Evolutionary conservation across 208 protist species (phyloP), one percentile per base, ranked within the genome.

Genomic region (Leishmania mexicana): DNA sequence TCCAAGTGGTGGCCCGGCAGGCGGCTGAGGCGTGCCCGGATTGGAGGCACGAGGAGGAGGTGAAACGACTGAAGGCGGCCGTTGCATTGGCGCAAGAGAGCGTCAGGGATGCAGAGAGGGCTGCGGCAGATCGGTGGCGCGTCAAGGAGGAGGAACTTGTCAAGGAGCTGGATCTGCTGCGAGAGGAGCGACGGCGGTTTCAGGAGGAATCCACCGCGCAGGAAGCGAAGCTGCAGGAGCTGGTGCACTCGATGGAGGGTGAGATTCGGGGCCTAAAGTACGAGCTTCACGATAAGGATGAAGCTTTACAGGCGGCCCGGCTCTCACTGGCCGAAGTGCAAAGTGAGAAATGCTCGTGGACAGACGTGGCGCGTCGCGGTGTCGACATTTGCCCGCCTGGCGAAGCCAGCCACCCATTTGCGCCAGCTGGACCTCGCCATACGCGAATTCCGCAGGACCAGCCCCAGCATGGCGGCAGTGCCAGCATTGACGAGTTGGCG

Each of bases 111-210:
- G 83, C 85, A 0, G 83, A 85, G 47, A 49, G 54, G 7, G 82
- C 76, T 21, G 86, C 89, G 0, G 83, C 80, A 17, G 73, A 75
- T 68, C 81, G 86, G 21, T 93, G 87, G 89, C 80, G 77, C 4
- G 81, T 78, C 13, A 91, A 94, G 73, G 91, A 94, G 75, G 90
- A 89, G 49, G 91, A 94, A 64, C 83, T 94, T 8, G 86, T 92
- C 31, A 57, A 79, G 19, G 89, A 96, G 79, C 70, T 96, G 31
- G 88, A 93, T 64, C 83, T 88, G 0, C 72, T 96, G 57, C 89
- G 93, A 0, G 88, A 89, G 64, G 89, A 96, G 79, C 83, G 90
- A 3, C 82, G 83, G 0, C 77, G 76, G 35, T 10, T 90, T 13
- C 68, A 76, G 28, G 76, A 80, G 17, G 89, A 93, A 28, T 38